Conservation (phyloP, 1,284 basidiomycete species). For the Exobasidium cylindrosporum region DNA sequence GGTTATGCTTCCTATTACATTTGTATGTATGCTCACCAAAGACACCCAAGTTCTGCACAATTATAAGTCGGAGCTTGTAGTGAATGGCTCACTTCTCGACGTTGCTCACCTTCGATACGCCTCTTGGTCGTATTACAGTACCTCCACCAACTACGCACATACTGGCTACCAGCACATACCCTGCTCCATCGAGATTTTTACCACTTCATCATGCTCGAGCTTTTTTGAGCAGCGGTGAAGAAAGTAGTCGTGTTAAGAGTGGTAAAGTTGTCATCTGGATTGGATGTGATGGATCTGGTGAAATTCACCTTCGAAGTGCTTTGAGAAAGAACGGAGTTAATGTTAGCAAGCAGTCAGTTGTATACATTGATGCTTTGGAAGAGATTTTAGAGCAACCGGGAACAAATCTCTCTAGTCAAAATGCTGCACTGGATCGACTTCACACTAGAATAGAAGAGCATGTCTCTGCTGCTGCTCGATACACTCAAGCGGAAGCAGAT, state of each 20-base stretch:
- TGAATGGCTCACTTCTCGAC: background rate
- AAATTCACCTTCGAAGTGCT: background rate
- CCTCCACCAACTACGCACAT: slow-evolving; percentile 9
- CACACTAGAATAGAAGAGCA: background rate
- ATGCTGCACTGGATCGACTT: background rate
- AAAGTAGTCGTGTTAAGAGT: background rate
- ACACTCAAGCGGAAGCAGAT: background rate
- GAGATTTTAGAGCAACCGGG: background rate
- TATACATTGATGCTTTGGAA: slow-evolving; percentile 4
- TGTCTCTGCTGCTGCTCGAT: background rate
- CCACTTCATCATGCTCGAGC: slow-evolving; percentile 3
- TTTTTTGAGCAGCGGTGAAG: background rate
- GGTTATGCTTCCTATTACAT: too few relatives aligned
- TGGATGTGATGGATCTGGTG: background rate
- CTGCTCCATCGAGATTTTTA: slow-evolving; percentile 2
- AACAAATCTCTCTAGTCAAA: background rate
- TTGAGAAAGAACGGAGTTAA: background rate
- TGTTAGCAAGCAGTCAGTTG: background rate
- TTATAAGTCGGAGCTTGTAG: too few relatives aligned
- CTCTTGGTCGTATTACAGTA: background rate
- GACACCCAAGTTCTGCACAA: too few relatives aligned
- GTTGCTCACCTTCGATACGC: background rate
- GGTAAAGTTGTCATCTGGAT: slow-evolving; percentile 1
- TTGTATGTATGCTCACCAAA: too few relatives aligned
- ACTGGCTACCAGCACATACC: background rate